Evolutionary conservation across 148 eudicot genomes (phyloP), one percentile per base, ranked within the genome.

Genomic region (Suaeda aralocaspica): DNA sequence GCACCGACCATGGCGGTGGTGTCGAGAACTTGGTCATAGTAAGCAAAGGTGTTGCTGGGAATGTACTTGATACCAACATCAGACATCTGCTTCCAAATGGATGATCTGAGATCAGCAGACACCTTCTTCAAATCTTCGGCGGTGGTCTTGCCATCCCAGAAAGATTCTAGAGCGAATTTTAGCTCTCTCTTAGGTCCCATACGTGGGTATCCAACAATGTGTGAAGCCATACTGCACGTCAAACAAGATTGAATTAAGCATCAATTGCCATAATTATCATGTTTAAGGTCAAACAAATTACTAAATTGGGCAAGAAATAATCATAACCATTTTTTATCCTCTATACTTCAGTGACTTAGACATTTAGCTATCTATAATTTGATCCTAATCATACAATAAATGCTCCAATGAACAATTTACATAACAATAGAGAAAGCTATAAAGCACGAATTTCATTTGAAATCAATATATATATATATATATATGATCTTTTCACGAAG

Each of bases 171-270:
- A 44, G 96, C 96, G 48, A 90, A 90, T 80, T 90, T 90, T 77
- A 88, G 90, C 87, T 90, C 96, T 82, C 96, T 88, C 84, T 90
- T 90, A 5, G 96, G 90, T 72, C 96, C 96, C 89, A 90, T 86
- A 55, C 92, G 92, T n/a, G 92, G 96, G 76, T 91, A 91, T 72
- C 96, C 96, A 51, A 91, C 96, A 65, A 91, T 88, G 76, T 91
- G 96, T n/a, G 93, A 91, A 19, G 91, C 87, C 96, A 91, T 91
- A n/a, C n/a, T n/a, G n/a, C n/a, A 21, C 96, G 87, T 81, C 75
- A 62, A 10, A 46, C n/a, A n/a, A n/a, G n/a, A n/a, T n/a, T n/a
- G n/a, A n/a, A n/a, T n/a, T n/a, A n/a, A n/a, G n/a, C n/a, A n/a
- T n/a, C n/a, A n/a, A n/a, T n/a, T n/a, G n/a, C n/a, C n/a, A n/a